These are phyloP conservation scores for Fusarium humuli DNA, from an alignment of 2,329 filamentous ascomycete species.

Conservation along the genomic window DNA sequence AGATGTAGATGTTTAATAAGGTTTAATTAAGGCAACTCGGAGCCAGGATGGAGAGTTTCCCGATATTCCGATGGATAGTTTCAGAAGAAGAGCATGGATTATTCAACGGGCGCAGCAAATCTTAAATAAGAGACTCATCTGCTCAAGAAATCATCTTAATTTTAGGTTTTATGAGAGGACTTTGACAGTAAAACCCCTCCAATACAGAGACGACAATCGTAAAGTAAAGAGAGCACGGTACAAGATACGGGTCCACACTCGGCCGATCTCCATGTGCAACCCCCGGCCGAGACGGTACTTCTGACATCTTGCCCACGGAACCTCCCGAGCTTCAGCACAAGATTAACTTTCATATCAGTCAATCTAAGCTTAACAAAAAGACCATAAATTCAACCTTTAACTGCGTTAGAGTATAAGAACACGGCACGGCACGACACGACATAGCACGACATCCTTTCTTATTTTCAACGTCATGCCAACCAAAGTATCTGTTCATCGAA, in stretches of 20 bases:
- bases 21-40: conserved; percentile 37
- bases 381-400: neutral
- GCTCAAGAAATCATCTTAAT: neutral
- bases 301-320: neutral
- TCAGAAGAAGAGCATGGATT: conserved; percentile 16
- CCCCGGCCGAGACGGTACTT: conserved; percentile 1
- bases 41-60: neutral
- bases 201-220: neutral
- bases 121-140: neutral
- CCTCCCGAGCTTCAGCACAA: neutral
- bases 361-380: conserved; percentile 3
- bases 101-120: neutral
- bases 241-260: neutral
- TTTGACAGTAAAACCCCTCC: neutral
- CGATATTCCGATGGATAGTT: conserved; percentile 12
- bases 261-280: neutral
- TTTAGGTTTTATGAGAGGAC: neutral
- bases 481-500: neutral
- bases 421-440: neutral
- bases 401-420: neutral
- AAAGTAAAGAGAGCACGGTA: neutral
- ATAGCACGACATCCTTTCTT: conserved; percentile 3
- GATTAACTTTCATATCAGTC: neutral
- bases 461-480: neutral
- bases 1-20: conserved; percentile 18